Percentiles rank a stretch among this genome's conserved stretches.
Evolutionary conservation across 805 yeast species (phyloP).

Genomic region (Teunomyces gatunensis): DNA sequence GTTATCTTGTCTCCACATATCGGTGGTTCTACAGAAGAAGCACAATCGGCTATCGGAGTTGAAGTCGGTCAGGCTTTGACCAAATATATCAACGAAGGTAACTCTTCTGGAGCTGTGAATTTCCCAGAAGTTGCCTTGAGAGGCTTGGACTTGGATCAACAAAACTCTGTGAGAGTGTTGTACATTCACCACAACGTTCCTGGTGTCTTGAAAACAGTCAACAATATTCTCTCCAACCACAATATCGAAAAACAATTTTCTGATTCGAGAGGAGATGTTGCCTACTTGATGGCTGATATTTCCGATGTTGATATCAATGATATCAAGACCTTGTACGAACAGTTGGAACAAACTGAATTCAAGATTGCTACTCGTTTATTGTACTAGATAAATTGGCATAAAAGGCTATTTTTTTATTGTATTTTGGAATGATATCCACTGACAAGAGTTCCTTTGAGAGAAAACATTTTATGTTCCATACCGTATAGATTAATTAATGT

Average conservation of each 20-base stretch:
- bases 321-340: conserved; percentile 79
- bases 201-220: conserved; percentile 96
- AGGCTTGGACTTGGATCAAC: conserved; percentile 82
- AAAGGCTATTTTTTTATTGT: background rate
- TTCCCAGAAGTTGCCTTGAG: conserved; percentile 97
- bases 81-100: conserved; percentile 94
- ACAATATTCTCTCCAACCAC: conserved; percentile 89
- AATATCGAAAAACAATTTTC: conserved; percentile 97
- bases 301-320: conserved; percentile 79
- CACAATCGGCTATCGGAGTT: conserved; percentile 95
- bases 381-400: conserved; percentile 53
- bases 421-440: background rate
- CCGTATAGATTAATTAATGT: conserved; percentile 1
- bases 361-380: conserved; percentile 87
- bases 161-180: conserved; percentile 85
- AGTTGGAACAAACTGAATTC: conserved; percentile 85
- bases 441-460: background rate
- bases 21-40: conserved; percentile 99
- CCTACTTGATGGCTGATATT: conserved; percentile 97
- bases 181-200: conserved; percentile 98
- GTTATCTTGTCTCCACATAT: conserved; percentile 94
- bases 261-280: conserved; percentile 94
- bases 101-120: conserved; percentile 92
- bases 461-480: background rate
- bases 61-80: conserved; percentile 87